Evolutionary conservation across 2,329 filamentous ascomycete species (phyloP).

Genomic region (Cryphonectria japonica): DNA sequence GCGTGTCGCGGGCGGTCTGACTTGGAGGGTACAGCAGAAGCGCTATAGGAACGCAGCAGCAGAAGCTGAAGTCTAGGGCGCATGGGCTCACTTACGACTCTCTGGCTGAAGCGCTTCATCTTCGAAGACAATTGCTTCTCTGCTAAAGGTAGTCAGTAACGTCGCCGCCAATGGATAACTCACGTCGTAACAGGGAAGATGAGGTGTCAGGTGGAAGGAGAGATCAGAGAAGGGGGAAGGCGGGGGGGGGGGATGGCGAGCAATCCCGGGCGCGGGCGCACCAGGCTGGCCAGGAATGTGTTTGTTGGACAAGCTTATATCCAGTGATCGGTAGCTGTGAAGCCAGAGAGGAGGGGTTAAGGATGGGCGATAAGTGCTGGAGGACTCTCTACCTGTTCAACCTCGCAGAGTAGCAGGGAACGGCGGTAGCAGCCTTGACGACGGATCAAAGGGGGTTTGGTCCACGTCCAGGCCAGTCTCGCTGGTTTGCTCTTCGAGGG

Average conservation of each 20-base stretch:
- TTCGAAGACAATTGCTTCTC: conserved; percentile 48
- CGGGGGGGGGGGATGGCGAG: background rate
- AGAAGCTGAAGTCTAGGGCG: conserved; percentile 16
- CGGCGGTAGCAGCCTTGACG: conserved; percentile 28
- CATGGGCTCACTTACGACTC: conserved; percentile 74
- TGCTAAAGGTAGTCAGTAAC: conserved; percentile 27
- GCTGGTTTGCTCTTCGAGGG: conserved; percentile 18
- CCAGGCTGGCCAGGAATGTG: conserved; percentile 5
- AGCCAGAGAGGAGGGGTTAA: conserved; percentile 15
- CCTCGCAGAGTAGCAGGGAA: conserved; percentile 29
- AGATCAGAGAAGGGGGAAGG: background rate
- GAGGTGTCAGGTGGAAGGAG: background rate
- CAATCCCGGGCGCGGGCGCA: conserved; percentile 13
- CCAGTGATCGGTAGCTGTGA: conserved; percentile 7
- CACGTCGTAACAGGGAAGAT: background rate
- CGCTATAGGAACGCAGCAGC: conserved; percentile 12
- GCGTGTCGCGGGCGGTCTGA: conserved; percentile 8
- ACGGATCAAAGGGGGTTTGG: conserved; percentile 28
- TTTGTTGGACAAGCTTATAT: conserved; percentile 16
- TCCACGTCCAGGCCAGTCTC: conserved; percentile 29
- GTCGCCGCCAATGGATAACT: conserved; percentile 13
- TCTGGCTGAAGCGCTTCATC: conserved; percentile 98
- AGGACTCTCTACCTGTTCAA: conserved; percentile 31
- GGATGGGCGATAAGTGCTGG: conserved; percentile 23
- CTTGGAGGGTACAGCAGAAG: conserved; percentile 9